Evolutionary conservation across 2,329 filamentous ascomycete genomes (phyloP).

Genomic region (Fusarium sarcochroum): DNA sequence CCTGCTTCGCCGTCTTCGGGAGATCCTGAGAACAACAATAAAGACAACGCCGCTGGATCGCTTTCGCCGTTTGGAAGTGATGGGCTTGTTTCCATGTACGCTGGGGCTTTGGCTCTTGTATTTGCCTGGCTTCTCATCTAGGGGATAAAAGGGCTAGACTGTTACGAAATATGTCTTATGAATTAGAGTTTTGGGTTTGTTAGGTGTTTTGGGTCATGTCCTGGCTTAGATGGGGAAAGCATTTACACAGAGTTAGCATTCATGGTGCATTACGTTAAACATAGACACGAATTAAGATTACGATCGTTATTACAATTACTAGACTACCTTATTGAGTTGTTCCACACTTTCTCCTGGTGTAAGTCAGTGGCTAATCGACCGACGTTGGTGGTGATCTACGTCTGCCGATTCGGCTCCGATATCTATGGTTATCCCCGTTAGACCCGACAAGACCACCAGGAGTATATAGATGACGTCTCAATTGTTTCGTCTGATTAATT

Average conservation of each 20-base stretch:
- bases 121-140: constrained; percentile 40
- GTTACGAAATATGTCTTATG: background rate
- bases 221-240: background rate
- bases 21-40: background rate
- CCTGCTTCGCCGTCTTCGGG: constrained; percentile 43
- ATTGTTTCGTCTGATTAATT: background rate
- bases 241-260: background rate
- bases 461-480: background rate
- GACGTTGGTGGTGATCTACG: background rate
- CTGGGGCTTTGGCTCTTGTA: constrained; percentile 27
- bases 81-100: constrained; percentile 11
- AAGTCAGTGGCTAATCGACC: background rate
- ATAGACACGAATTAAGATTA: constrained; percentile 3
- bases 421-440: constrained; percentile 36
- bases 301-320: background rate
- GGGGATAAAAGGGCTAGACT: background rate
- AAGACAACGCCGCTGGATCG: constrained; percentile 23
- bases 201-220: constrained; percentile 1
- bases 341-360: background rate
- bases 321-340: background rate
- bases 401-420: constrained; percentile 45
- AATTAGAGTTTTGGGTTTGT: background rate
- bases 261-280: background rate
- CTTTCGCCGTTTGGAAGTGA: constrained; percentile 13
- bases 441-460: constrained; percentile 14